Evolutionary conservation across 176 grass and related monocot genomes (phyloP).

Genomic region (Guadua angustifolia): DNA sequence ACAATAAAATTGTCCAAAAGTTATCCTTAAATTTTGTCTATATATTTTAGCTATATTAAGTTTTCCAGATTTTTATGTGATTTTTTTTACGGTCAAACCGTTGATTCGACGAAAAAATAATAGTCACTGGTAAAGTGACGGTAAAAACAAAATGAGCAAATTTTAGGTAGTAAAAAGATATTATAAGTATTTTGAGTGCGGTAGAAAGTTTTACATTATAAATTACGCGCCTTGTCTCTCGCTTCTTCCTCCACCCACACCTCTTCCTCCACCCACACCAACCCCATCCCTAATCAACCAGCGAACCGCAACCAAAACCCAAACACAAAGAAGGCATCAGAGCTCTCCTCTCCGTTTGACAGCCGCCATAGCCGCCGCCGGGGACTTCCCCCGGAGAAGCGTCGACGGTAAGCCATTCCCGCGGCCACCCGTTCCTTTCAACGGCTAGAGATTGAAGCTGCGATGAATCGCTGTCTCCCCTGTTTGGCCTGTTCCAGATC

Average conservation of each 20-base stretch:
- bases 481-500: conserved; percentile 28
- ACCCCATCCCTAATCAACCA: conserved; percentile 43
- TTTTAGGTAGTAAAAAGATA: too few species aligned
- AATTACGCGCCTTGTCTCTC: conserved; percentile 31
- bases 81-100: too few species aligned
- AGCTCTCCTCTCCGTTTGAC: not conserved
- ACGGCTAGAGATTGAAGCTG: conserved; percentile 2
- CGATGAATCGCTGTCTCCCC: not conserved
- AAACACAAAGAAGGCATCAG: not conserved
- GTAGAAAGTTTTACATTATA: conserved; percentile 8
- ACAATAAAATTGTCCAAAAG: too few species aligned
- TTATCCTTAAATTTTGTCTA: too few species aligned
- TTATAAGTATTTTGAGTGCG: too few species aligned
- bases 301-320: conserved; percentile 27
- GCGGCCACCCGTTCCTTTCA: not conserved
- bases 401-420: conserved; percentile 47
- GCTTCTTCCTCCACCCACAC: conserved; percentile 35
- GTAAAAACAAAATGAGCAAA: too few species aligned
- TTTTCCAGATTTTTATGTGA: too few species aligned
- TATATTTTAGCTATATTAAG: too few species aligned
- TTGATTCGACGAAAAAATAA: too few species aligned
- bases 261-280: conserved; percentile 48
- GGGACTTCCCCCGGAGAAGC: conserved; percentile 34
- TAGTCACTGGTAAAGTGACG: too few species aligned
- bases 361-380: conserved; percentile 28